A percentile compares a stretch with the other conserved stretches of the same genome.
phyloP scores from a whole-genome alignment of 1,139 yeast genomes.

The Maudiozyma humilis region DNA sequence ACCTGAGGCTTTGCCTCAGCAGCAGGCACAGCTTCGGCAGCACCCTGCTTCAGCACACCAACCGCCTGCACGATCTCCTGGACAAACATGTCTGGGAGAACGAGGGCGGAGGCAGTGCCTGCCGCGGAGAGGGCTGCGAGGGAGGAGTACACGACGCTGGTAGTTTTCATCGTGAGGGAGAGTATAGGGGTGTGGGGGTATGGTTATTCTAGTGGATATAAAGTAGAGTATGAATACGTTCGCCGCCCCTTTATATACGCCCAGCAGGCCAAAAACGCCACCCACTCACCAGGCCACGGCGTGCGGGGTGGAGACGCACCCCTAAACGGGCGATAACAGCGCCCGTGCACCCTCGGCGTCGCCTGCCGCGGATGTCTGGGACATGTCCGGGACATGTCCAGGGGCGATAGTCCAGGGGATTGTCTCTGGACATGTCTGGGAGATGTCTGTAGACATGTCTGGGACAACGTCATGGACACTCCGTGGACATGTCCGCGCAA shows the following conservation, averaged over 20 bases:
- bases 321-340: neutral
- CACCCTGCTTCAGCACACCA: neutral
- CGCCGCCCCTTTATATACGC: neutral
- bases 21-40: neutral
- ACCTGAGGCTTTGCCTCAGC: neutral
- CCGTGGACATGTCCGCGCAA: too few relatives aligned
- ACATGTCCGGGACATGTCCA: too few relatives aligned
- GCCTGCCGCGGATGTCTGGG: neutral
- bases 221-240: neutral
- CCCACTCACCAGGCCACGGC: neutral
- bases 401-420: too few relatives aligned
- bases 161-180: neutral
- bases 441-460: too few relatives aligned
- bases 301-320: constrained; percentile 1
- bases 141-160: neutral
- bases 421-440: too few relatives aligned
- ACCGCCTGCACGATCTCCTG: neutral
- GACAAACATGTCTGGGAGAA: constrained; percentile 1
- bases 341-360: neutral
- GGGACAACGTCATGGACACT: too few relatives aligned
- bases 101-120: neutral
- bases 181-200: neutral
- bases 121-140: neutral
- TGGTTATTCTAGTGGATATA: neutral
- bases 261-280: neutral